Evolutionary conservation across 768 basidiomycete genomes (phyloP).

Genomic region (Panaeolus papilionaceus): DNA sequence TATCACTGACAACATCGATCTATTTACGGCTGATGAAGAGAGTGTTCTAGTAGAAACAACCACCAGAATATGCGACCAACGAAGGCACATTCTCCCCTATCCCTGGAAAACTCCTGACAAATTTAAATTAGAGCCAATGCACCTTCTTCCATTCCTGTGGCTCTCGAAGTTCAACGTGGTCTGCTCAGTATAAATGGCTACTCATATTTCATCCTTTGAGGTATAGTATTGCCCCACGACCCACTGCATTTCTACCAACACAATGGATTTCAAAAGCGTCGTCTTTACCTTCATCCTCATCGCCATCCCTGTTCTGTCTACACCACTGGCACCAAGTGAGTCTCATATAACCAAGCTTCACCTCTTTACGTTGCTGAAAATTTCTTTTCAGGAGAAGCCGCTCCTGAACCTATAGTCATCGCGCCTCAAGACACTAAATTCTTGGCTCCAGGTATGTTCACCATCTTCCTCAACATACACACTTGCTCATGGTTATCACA

Average conservation of each 20-base stretch:
- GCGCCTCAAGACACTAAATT: neutral
- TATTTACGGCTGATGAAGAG: too few relatives aligned
- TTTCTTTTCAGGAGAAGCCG: neutral
- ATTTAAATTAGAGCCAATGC: too few relatives aligned
- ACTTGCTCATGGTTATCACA: neutral
- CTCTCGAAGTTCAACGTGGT: too few relatives aligned
- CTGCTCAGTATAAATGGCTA: neutral
- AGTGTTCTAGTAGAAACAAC: too few relatives aligned
- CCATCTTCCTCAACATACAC: neutral
- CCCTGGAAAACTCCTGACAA: too few relatives aligned
- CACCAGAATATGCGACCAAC: too few relatives aligned
- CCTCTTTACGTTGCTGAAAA: neutral
- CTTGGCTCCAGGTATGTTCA: neutral
- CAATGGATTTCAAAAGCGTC: neutral
- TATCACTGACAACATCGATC: too few relatives aligned
- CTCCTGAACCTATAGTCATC: neutral
- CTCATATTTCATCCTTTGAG: neutral
- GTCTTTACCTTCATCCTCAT: neutral
- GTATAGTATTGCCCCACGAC: neutral
- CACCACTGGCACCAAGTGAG: neutral
- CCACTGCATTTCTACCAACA: neutral
- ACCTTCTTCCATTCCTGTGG: too few relatives aligned
- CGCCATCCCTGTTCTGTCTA: neutral
- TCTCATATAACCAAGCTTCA: neutral
- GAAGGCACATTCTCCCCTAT: too few relatives aligned